Evolutionary conservation across 2,329 filamentous ascomycete genomes (phyloP).

Genomic region (Aureobasidium sp.): DNA sequence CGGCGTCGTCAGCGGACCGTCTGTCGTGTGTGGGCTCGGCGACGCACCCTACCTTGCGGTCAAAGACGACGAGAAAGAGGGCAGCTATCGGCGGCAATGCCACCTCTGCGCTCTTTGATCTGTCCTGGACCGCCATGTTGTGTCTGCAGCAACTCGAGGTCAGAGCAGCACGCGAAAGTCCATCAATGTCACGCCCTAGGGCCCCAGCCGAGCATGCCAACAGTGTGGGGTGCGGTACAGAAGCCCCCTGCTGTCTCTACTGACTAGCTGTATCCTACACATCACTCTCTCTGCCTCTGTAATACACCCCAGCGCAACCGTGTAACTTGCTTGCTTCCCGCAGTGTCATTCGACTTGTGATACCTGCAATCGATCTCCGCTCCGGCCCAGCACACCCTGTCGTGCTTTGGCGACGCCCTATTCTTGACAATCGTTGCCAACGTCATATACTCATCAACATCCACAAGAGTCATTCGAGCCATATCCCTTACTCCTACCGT

Average conservation of each 20-base stretch:
- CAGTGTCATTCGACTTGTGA: neutral
- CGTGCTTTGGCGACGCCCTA: neutral
- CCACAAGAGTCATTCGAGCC: neutral
- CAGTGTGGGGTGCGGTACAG: neutral
- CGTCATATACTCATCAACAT: neutral
- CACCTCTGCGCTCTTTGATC: conserved; percentile 2
- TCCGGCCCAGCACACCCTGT: neutral
- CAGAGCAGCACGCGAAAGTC: neutral
- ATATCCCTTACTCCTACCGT: neutral
- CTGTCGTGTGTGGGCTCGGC: neutral
- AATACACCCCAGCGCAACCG: too few relatives aligned
- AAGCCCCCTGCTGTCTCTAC: neutral
- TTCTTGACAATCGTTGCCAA: neutral
- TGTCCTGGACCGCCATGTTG: neutral
- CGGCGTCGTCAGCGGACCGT: neutral
- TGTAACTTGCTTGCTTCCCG: neutral
- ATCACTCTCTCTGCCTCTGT: neutral
- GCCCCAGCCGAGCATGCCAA: neutral
- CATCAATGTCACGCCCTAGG: conserved; percentile 1
- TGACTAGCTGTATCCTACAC: too few relatives aligned
- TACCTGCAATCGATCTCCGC: neutral
- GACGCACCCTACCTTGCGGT: conserved; percentile 31
- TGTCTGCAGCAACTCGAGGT: neutral
- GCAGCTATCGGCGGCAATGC: conserved; percentile 26
- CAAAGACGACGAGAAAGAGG: conserved; percentile 29